phyloP scores from a whole-genome alignment of 257 asterid species.

The Solanum acaule region DNA sequence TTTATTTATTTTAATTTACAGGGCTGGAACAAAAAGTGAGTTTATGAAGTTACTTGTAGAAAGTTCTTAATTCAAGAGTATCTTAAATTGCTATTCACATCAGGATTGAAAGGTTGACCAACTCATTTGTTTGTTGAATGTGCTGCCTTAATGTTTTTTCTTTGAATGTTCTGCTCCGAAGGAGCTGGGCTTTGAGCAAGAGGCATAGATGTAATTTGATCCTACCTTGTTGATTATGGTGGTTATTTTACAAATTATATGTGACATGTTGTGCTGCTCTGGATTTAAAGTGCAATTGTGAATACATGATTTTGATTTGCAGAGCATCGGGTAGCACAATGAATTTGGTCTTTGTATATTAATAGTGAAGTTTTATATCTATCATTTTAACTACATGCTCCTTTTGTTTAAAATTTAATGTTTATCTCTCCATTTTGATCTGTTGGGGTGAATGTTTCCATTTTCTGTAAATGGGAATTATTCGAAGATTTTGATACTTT shows the following conservation, averaged over 20 bases:
- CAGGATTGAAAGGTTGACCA: neutral
- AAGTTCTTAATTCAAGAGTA: neutral
- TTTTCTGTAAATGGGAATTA: neutral
- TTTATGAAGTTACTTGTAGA: neutral
- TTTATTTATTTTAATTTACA: constrained; percentile 27
- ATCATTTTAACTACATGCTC: neutral
- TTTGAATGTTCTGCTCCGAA: neutral
- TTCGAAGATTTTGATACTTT: neutral
- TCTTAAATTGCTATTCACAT: neutral
- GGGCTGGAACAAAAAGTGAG: constrained; percentile 99
- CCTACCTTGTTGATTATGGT: neutral
- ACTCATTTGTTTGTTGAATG: neutral
- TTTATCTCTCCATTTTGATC: neutral
- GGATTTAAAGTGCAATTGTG: neutral
- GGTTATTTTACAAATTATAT: neutral
- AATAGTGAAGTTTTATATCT: neutral
- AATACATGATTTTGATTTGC: neutral
- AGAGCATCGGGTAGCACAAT: neutral
- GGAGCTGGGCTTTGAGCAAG: neutral
- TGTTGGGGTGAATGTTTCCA: neutral
- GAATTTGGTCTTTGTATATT: neutral
- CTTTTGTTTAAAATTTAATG: neutral
- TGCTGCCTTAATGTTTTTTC: neutral
- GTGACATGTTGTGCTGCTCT: neutral
- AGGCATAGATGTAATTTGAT: neutral